Conservation (phyloP, 176 grass and related monocot species). For the Secale cereale region DNA sequence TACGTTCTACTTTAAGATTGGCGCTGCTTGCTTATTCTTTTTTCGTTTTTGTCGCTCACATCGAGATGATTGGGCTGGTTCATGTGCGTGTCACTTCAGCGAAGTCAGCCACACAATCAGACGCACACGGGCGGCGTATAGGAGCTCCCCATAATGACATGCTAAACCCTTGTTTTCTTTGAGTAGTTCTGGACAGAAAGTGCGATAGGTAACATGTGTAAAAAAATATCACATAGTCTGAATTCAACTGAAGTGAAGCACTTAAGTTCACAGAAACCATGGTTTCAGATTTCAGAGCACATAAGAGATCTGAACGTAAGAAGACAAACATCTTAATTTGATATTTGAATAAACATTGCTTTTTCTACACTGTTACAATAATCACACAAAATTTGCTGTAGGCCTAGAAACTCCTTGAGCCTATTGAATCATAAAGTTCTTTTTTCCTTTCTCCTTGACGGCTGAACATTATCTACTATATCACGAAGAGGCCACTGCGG, state of each 20-base stretch:
- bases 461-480: slow-evolving; percentile 27
- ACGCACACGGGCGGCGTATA: no score
- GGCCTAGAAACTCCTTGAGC: slow-evolving; percentile 10
- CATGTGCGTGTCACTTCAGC: no score
- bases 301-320: background rate
- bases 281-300: background rate
- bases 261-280: background rate
- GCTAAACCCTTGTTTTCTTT: background rate
- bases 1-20: no score
- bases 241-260: background rate
- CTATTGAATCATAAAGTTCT: background rate
- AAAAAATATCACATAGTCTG: background rate
- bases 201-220: background rate
- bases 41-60: no score
- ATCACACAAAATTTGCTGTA: slow-evolving; percentile 23
- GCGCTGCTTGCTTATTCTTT: no score
- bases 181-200: background rate
- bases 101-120: no score
- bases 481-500: slow-evolving; percentile 37
- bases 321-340: background rate
- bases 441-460: slow-evolving; percentile 5
- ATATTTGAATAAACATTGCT: slow-evolving; percentile 9
- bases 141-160: background rate
- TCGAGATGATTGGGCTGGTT: no score
- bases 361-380: slow-evolving; percentile 12